phyloP scores from a whole-genome alignment of 768 basidiomycete genomes.

The Galerina sulciceps region DNA sequence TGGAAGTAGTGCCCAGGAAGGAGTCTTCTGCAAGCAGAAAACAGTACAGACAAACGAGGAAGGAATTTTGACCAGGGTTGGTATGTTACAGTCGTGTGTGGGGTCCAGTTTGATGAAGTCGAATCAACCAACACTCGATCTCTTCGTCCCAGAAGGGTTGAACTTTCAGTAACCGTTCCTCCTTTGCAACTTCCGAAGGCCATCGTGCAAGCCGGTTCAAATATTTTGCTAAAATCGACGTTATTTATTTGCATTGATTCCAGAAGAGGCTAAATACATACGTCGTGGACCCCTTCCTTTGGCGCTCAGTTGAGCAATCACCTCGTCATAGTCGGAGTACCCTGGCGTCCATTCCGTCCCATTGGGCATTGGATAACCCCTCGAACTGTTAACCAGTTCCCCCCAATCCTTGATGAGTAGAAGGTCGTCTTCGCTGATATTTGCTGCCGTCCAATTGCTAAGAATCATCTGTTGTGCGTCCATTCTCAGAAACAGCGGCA shows the following conservation, averaged over 20 bases:
- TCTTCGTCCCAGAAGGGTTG: constrained; percentile 13
- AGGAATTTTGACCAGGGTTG: no score
- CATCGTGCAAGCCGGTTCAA: constrained; percentile 12
- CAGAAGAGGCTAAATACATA: not conserved
- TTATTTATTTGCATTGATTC: no score
- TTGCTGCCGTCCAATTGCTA: not conserved
- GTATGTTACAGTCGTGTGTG: no score
- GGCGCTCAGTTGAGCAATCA: constrained; percentile 3
- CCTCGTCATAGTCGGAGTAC: constrained; percentile 9
- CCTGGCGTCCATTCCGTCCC: constrained; percentile 9
- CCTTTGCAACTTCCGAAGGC: constrained; percentile 14
- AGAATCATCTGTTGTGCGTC: not conserved
- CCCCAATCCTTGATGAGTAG: not conserved
- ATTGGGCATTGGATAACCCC: constrained; percentile 7
- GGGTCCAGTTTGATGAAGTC: no score
- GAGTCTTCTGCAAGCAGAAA: no score
- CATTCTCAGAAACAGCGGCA: not conserved
- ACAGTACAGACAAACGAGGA: no score
- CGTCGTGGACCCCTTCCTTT: constrained; percentile 3
- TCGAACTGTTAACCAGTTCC: not conserved
- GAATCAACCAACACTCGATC: constrained; percentile 2
- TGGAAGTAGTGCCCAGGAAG: no score
- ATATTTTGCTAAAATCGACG: not conserved
- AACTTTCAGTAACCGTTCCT: constrained; percentile 1
- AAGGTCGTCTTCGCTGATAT: not conserved